Evolutionary conservation across 2,329 filamentous ascomycete genomes (phyloP).

Genomic region (Lachnellula arida): DNA sequence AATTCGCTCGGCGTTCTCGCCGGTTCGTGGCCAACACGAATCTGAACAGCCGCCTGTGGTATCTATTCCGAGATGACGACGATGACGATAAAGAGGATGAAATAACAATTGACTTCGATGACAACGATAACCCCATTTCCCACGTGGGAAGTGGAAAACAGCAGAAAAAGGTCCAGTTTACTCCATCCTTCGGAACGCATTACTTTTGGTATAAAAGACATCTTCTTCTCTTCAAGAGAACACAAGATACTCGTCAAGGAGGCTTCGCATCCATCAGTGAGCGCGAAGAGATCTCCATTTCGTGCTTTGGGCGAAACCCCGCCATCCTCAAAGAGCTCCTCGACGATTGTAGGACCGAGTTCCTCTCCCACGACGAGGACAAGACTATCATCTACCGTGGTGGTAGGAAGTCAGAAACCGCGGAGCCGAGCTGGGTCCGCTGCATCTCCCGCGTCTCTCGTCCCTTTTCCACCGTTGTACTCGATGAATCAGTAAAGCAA

Average conservation of each 20-base stretch:
- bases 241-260: conserved; percentile 42
- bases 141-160: conserved; percentile 35
- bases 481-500: conserved; percentile 56
- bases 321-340: conserved; percentile 58
- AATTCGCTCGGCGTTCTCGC: conserved; percentile 54
- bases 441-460: conserved; percentile 55
- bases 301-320: conserved; percentile 58
- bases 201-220: conserved; percentile 62
- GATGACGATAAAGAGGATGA: conserved; percentile 44
- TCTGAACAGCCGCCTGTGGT: conserved; percentile 49
- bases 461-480: conserved; percentile 61
- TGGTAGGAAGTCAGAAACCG: conserved; percentile 36
- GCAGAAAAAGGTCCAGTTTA: conserved; percentile 47
- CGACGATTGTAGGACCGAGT: conserved; percentile 50
- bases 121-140: conserved; percentile 22
- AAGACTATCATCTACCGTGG: conserved; percentile 65
- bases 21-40: conserved; percentile 63
- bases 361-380: conserved; percentile 52
- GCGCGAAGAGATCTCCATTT: conserved; percentile 55
- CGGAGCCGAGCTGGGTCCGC: conserved; percentile 53
- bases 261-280: conserved; percentile 41
- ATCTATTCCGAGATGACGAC: conserved; percentile 39
- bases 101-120: conserved; percentile 21
- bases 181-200: conserved; percentile 62
- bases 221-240: conserved; percentile 53